A percentile compares a stretch with the other conserved stretches of the same genome.
These are phyloP conservation scores for Xylaria multiplex DNA, from an alignment of 2,329 filamentous ascomycete genomes.

Conservation along the genomic window DNA sequence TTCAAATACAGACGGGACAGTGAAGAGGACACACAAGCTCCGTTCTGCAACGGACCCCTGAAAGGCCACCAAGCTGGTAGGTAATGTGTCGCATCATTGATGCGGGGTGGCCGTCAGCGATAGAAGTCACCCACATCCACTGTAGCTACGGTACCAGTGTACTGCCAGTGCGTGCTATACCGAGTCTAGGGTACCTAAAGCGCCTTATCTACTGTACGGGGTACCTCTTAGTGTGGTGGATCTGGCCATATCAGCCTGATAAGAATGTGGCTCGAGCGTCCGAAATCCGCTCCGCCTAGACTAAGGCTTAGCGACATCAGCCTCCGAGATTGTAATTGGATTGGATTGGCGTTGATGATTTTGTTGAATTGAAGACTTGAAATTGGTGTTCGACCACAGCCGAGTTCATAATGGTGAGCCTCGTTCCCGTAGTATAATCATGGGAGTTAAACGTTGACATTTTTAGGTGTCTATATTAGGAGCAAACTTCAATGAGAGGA, in stretches of 20 bases:
- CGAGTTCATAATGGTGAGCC: constrained; percentile 34
- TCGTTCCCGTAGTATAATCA: not conserved
- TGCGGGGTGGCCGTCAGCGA: constrained; percentile 39
- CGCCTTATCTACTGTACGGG: too few species aligned
- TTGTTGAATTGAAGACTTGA: constrained; percentile 13
- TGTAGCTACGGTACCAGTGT: not conserved
- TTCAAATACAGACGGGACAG: constrained; percentile 15
- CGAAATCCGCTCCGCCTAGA: not conserved
- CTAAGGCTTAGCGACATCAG: constrained; percentile 20
- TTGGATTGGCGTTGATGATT: constrained; percentile 16
- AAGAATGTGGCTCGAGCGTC: constrained; percentile 32
- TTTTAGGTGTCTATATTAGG: constrained; percentile 83
- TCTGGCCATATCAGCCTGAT: constrained; percentile 32
- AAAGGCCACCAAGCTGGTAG: constrained; percentile 22
- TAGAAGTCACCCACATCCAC: not conserved
- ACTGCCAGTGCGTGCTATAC: too few species aligned
- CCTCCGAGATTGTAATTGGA: constrained; percentile 21
- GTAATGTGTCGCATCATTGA: constrained; percentile 29
- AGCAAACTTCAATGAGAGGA: constrained; percentile 83
- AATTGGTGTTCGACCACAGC: constrained; percentile 20
- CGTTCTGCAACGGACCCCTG: constrained; percentile 38
- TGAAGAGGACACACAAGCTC: constrained; percentile 45
- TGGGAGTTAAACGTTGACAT: constrained; percentile 9
- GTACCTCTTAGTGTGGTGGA: constrained; percentile 7
- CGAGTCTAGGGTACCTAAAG: not conserved